Evolutionary conservation across 164 flowering plant species (phyloP).

Genomic region (Magnolia changhungtana): DNA sequence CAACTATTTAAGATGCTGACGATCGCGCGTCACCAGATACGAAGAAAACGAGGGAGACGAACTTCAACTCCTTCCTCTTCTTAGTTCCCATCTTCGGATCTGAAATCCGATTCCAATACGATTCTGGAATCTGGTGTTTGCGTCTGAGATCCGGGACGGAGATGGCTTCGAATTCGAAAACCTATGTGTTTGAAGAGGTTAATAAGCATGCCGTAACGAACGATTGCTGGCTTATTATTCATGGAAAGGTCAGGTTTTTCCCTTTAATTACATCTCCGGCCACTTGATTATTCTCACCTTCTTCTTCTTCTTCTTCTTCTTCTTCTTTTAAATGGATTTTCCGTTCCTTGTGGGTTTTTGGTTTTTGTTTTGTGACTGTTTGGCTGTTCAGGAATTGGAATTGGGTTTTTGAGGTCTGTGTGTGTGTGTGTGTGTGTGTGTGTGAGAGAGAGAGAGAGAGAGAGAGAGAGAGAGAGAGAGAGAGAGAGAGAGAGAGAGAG

Average conservation of each 20-base stretch:
- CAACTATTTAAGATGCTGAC: neutral
- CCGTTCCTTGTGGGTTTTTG: neutral
- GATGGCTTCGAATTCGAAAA: conserved; percentile 44
- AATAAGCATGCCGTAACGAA: conserved; percentile 58
- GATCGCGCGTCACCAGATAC: neutral
- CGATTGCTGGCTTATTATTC: conserved; percentile 84
- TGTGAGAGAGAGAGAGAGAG: too few species aligned
- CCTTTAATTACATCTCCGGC: neutral
- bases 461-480: neutral
- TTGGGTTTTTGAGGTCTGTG: too few species aligned
- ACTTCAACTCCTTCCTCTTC: neutral
- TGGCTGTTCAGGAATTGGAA: neutral
- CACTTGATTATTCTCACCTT: neutral
- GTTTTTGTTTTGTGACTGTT: neutral
- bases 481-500: neutral
- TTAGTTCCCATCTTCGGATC: neutral
- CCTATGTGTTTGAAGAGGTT: conserved; percentile 57
- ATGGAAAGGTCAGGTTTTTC: conserved; percentile 55
- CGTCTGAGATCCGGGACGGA: neutral
- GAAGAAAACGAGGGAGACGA: neutral
- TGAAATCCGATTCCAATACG: neutral
- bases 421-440: too few species aligned
- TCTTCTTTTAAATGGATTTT: neutral
- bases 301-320: too few species aligned
- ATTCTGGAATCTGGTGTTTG: neutral